Conservation (phyloP, 768 basidiomycete genomes). For the Xanthoconium stramineum region DNA sequence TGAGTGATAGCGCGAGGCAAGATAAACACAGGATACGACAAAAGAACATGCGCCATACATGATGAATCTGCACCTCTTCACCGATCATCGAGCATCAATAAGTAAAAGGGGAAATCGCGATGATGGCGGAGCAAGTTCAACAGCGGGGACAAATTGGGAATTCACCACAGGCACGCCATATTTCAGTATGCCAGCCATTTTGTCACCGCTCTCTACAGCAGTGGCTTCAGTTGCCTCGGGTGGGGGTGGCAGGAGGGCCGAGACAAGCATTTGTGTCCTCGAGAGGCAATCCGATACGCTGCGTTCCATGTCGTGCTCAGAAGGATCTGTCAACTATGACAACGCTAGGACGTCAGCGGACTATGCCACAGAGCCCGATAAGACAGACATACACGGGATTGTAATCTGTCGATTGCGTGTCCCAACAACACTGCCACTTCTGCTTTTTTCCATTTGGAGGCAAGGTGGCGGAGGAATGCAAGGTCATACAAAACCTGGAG, state of each 20-base stretch:
- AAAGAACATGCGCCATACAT: conserved; percentile 16
- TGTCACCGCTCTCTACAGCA: conserved; percentile 33
- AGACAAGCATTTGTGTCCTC: conserved; percentile 61
- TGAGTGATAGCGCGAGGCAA: conserved; percentile 21
- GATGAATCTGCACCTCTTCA: conserved; percentile 14
- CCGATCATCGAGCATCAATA: conserved; percentile 40
- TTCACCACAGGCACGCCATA: conserved; percentile 53
- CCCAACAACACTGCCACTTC: conserved; percentile 28
- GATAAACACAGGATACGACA: conserved; percentile 11
- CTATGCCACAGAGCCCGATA: background rate
- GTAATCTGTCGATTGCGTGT: conserved; percentile 23
- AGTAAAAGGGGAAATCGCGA: conserved; percentile 74
- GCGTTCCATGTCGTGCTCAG: conserved; percentile 24
- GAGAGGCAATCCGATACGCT: conserved; percentile 43
- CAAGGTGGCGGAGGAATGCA: conserved; percentile 44
- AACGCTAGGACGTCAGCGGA: conserved; percentile 1
- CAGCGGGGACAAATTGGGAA: conserved; percentile 52
- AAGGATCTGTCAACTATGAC: conserved; percentile 15
- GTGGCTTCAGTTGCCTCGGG: conserved; percentile 17
- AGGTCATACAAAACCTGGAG: conserved; percentile 44
- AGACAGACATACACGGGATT: conserved; percentile 27
- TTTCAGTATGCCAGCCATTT: conserved; percentile 43
- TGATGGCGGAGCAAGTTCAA: conserved; percentile 67
- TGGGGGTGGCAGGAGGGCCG: conserved; percentile 48
- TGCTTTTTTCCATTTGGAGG: conserved; percentile 29